Evolutionary conservation across 306 rosid genomes (phyloP), one percentile per base, ranked within the genome.

Genomic region (Glycyrrhiza uralensis): DNA sequence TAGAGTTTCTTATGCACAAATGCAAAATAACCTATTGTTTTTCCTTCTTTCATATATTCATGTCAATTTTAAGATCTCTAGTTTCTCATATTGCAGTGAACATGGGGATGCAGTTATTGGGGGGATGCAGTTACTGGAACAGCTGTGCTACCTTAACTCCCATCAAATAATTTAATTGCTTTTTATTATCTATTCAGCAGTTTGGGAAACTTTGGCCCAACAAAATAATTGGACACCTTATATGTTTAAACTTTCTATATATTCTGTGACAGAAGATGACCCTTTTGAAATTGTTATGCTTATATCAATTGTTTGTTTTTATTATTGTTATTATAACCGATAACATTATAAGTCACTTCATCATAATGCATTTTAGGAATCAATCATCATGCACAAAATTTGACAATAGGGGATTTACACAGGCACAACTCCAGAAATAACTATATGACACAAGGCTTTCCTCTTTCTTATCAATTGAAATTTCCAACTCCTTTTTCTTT

Each of bases 41-140:
- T 32, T 0, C 51, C 11, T 39, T 62, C 0, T 51, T 50, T 65
- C 22, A 30, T 23, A 36, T 18, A 5, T 17, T 23, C 8, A 12
- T 35, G 23, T 12, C 64, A 49, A 55, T 55, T 8, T 55, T 36
- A 18, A 52, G 6, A 11, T 20, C 24, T 42, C 8, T 42, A 8
- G 6, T 45, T 58, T 44, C 11, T 28, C 19, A 6, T 62, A 18
- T 11, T 64, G 66, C 58, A 75, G 79, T 17, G 57, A 75, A 15
- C 23, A 1, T 3, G 8, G 12, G 20, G 14, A 64, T 64, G 66
- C 9, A 36, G 19, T 23, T 49, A 11, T 15, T 3, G 11, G 52
- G 56, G n/a, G 56, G 26, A 36, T 38, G 56, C 41, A 35, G 49
- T 49, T 17, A 11, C 1, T 17, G 19, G 28, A n/a, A n/a, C n/a